Base-by-base conservation (phyloP, 371 early-diverging fungal species). In the Mucor piriformis region DNA sequence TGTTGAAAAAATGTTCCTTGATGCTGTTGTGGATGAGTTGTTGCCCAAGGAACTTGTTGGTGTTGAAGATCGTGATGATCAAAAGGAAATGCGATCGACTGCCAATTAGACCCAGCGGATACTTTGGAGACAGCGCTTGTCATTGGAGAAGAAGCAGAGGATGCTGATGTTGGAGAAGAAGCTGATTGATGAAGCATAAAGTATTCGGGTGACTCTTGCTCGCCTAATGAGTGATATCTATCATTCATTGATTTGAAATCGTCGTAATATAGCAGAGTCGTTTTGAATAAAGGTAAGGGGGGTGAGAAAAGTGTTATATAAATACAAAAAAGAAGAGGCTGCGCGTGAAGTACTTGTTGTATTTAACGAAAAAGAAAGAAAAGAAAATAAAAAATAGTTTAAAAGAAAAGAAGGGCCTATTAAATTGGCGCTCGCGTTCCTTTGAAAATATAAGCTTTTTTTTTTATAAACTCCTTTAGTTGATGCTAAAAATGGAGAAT, bases 341-440 rank as follows among this genome's bases (percentile, higher is more conserved):
- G n/a, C 38, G 38, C 38, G 29, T 15, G n/a, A 18, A 32, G 8
- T 3, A 27, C 3, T 47, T 5, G n/a, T n/a, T n/a, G n/a, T n/a
- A n/a, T n/a, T n/a, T n/a, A n/a, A 21, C 6, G 48, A 12, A 38
- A 18, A 35, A 16, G 18, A 13, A 20, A 20, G 6, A 57, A 40
- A 24, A 50, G 38, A 23, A 29, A 38, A 20, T 40, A 47, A 49
- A 13, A 25, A 40, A 57, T 16, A 54, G 21, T 11, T 32, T 29
- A 32, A 24, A 32, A 8, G 46, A 33, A 32, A 23, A 37, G 49
- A 57, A 40, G 34, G 29, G 37, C 33, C 27, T 27, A 38, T 49
- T 49, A 57, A 57, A 57, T 48, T 18, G 38, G 49, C 57, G 57
- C 49, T 57, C 49, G 38, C 37, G 37, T 57, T 57, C 38, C 29